Base-by-base conservation (phyloP, 129 eudicot species). In the Chrysanthemum seticuspe region DNA sequence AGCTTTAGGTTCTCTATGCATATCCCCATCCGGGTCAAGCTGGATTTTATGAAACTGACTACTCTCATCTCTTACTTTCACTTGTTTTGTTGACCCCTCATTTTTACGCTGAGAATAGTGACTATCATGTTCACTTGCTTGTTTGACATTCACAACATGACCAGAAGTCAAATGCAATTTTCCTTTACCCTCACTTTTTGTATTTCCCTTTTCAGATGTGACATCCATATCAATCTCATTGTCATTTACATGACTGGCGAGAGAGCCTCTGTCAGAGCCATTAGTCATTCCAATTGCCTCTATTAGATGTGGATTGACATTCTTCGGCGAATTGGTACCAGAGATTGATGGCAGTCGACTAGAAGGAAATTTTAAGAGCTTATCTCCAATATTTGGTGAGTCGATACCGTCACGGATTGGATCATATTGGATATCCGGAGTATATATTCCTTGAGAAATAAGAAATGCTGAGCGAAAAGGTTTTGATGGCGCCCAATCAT, bases 401-500 rank as follows among this genome's bases (percentile, higher is more conserved):
- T 86, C 96, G 45, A 83, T 83, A 77, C 89, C 78, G 65, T 91
- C 94, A 76, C 76, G 89, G 21, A 90, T 67, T 10, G 91, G 91
- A 68, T 90, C 91, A 50, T 86, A 85, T 18, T 76, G 84, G 54
- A 55, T 79, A 51, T 71, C 83, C n/a, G 86, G 70, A 82, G 85
- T 55, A 45, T 72, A 70, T 73, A 83, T 64, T 54, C 81, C 76
- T 55, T 81, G 80, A 13, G 94, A 87, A 14, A 88, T 49, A 62
- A 69, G 76, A 79, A 69, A 83, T 0, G 82, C 74, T 58, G 99
- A 91, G 9, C 78, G 78, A 71, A 90, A 91, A 71, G 97, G 97
- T 57, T 62, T 79, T 76, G 97, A 88, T 64, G 87, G 97, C 68
- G 87, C 95, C 99, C 99, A 95, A 29, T 85, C 71, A 61, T 70